These are phyloP conservation scores for Eurotiales sp. DNA, from an alignment of 2,329 filamentous ascomycete genomes.

Conservation along the genomic window DNA sequence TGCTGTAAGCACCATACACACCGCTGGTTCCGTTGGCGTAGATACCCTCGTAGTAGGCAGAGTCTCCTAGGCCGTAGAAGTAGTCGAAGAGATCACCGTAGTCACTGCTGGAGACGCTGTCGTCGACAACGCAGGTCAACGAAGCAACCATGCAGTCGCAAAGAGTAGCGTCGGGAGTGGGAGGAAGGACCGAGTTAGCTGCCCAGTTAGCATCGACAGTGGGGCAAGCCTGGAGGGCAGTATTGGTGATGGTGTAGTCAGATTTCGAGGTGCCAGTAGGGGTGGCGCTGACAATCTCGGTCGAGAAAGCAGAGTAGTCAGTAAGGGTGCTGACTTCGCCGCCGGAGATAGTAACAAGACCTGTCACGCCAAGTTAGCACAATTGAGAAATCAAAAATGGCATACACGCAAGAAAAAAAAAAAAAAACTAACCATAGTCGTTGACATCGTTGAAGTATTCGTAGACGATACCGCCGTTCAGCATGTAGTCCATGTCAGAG, in stretches of 20 bases:
- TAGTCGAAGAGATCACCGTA: conserved; percentile 65
- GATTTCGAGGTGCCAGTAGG: conserved; percentile 63
- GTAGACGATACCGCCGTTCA: conserved; percentile 97
- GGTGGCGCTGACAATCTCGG: conserved; percentile 63
- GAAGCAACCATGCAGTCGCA: conserved; percentile 82
- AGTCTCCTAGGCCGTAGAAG: conserved; percentile 38
- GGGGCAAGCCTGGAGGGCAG: conserved; percentile 67
- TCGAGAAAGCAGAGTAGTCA: conserved; percentile 71
- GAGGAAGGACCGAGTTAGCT: conserved; percentile 68
- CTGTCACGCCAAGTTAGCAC: conserved; percentile 22
- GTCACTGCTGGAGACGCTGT: conserved; percentile 54
- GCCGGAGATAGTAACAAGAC: conserved; percentile 58
- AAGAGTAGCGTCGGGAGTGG: conserved; percentile 70
- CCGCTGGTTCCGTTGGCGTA: conserved; percentile 36
- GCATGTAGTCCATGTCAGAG: conserved; percentile 74
- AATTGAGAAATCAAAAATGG: conserved; percentile 14
- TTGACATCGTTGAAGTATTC: conserved; percentile 95
- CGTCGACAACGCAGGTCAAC: conserved; percentile 65
- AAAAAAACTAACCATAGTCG: conserved; percentile 64
- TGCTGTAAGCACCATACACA: conserved; percentile 47
- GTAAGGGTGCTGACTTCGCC: conserved; percentile 61
- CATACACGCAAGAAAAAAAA: neutral
- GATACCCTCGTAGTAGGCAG: conserved; percentile 35
- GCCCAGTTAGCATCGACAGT: conserved; percentile 62
- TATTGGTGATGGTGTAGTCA: conserved; percentile 72